Evolutionary conservation across 148 eudicot genomes (phyloP).

Genomic region (Vaccinium vitisidaea): DNA sequence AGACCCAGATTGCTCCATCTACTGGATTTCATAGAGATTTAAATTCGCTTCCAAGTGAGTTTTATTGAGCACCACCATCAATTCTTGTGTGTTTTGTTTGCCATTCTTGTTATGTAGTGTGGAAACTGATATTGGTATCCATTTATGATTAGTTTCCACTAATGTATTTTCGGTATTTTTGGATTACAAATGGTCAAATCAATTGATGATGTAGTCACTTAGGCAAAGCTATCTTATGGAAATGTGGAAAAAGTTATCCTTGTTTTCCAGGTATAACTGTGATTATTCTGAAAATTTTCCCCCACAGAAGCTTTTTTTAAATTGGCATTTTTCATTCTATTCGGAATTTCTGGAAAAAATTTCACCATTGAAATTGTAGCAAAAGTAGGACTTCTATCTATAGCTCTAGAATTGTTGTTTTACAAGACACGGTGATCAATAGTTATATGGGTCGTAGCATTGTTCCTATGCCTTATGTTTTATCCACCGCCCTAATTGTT

Average conservation of each 20-base stretch:
- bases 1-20: constrained; percentile 23
- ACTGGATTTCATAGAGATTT: constrained; percentile 44
- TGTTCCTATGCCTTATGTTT: neutral
- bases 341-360: neutral
- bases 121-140: no score
- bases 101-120: neutral
- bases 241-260: no score
- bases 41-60: constrained; percentile 45
- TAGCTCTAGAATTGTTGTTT: neutral
- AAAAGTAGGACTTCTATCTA: neutral
- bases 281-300: neutral
- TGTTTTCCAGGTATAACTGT: neutral
- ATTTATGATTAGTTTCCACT: no score
- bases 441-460: neutral
- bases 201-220: neutral
- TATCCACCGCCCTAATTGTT: no score
- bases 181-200: no score
- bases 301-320: neutral
- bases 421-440: neutral
- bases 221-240: neutral
- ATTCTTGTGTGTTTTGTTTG: neutral
- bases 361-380: neutral
- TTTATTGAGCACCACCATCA: neutral
- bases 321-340: neutral
- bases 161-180: no score